phyloP scores from a whole-genome alignment of 441 rosid species.

The Macaranga tanarius region DNA sequence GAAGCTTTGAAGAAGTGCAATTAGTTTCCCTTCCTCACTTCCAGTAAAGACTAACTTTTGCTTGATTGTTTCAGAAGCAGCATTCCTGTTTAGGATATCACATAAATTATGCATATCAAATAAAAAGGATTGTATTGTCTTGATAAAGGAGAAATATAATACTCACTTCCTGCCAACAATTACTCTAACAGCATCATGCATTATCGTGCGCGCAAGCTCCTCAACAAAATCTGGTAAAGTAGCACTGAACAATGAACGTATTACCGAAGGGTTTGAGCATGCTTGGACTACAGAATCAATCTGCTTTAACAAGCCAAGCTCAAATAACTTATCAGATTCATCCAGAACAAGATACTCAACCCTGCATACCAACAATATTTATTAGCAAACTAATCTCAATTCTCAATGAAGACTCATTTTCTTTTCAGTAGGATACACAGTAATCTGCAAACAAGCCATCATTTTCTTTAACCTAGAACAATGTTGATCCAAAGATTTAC shows the following conservation, averaged over 20 bases:
- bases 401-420: conserved; percentile 2
- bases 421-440: neutral
- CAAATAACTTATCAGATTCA: conserved; percentile 95
- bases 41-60: conserved; percentile 89
- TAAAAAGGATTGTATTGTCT: neutral
- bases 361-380: conserved; percentile 42
- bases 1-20: conserved; percentile 92
- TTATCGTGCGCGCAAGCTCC: conserved; percentile 88
- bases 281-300: conserved; percentile 90
- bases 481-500: neutral
- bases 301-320: conserved; percentile 81
- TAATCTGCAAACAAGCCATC: neutral
- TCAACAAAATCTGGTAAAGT: conserved; percentile 91
- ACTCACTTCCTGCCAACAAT: conserved; percentile 91
- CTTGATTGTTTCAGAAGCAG: conserved; percentile 76
- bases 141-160: conserved; percentile 4
- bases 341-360: conserved; percentile 92
- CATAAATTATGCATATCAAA: conserved; percentile 9
- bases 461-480: neutral
- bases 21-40: conserved; percentile 89
- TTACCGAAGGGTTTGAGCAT: conserved; percentile 83
- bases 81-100: conserved; percentile 55
- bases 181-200: conserved; percentile 98
- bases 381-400: conserved; percentile 15
- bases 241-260: conserved; percentile 91